These are phyloP conservation scores for Pestalotiopsis sp. DNA, from an alignment of 2,329 filamentous ascomycete genomes.

Conservation along the genomic window DNA sequence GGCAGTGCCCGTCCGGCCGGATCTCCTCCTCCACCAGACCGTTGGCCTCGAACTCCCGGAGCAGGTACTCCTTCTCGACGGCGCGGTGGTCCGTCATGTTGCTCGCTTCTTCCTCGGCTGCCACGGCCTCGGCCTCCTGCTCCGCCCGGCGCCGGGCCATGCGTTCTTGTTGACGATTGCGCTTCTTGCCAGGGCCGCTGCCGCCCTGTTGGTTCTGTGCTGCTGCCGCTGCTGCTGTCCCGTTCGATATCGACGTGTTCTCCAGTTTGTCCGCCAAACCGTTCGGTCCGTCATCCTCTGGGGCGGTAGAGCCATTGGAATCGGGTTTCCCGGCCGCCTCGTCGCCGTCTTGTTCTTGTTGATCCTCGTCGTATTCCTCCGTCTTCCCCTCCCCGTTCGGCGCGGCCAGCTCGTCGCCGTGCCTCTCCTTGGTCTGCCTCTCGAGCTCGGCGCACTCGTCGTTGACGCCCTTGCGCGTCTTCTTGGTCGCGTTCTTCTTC, in stretches of 20 bases:
- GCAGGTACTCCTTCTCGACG: conserved; percentile 71
- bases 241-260: conserved; percentile 13
- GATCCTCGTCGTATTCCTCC: conserved; percentile 13
- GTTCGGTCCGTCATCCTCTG: conserved; percentile 21
- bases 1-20: conserved; percentile 87
- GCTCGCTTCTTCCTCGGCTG: conserved; percentile 74
- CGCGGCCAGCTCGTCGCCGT: conserved; percentile 58
- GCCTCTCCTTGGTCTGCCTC: conserved; percentile 63
- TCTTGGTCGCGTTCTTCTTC: conserved; percentile 95
- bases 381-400: conserved; percentile 30
- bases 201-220: conserved; percentile 10
- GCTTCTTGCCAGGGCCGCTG: conserved; percentile 60
- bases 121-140: conserved; percentile 65
- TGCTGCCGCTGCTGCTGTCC: conserved; percentile 1
- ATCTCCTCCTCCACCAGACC: conserved; percentile 76
- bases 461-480: conserved; percentile 73
- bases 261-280: conserved; percentile 20
- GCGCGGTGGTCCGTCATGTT: conserved; percentile 72
- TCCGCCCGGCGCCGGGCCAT: conserved; percentile 87
- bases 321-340: conserved; percentile 4
- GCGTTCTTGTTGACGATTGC: conserved; percentile 88
- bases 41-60: conserved; percentile 61
- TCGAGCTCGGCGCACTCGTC: conserved; percentile 75
- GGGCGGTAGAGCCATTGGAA: not conserved
- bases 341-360: conserved; percentile 23